phyloP scores from a whole-genome alignment of 2,329 filamentous ascomycete species.

The Ilyonectria destructans region DNA sequence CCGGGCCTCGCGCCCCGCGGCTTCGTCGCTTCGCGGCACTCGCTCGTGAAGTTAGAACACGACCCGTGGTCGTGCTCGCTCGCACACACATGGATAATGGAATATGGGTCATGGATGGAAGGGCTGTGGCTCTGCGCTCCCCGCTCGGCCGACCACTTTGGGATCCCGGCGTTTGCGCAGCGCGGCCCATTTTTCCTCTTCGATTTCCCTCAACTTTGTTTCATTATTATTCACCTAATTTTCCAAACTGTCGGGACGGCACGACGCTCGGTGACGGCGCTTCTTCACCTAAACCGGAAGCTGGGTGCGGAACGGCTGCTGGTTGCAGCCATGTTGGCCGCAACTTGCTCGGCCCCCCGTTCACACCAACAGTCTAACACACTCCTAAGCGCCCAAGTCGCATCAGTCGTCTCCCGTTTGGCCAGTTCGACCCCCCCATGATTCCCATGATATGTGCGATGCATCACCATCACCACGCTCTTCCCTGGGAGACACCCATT shows the following conservation, averaged over 20 bases:
- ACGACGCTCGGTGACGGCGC: slow-evolving; percentile 21
- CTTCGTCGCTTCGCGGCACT: slow-evolving; percentile 1
- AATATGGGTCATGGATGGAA: neutral
- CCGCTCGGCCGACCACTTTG: slow-evolving; percentile 21
- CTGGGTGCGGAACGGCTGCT: slow-evolving; percentile 35
- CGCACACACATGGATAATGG: neutral
- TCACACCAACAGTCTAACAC: slow-evolving; percentile 32
- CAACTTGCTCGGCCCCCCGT: slow-evolving; percentile 32
- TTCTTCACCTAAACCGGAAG: slow-evolving; percentile 38
- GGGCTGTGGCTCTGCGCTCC: neutral
- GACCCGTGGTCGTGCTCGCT: slow-evolving; percentile 2
- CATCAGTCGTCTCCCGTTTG: slow-evolving; percentile 26
- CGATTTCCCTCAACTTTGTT: slow-evolving; percentile 39
- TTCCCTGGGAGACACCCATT: slow-evolving; percentile 22
- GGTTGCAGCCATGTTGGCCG: slow-evolving; percentile 26
- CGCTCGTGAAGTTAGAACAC: slow-evolving; percentile 19
- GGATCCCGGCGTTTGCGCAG: slow-evolving; percentile 18
- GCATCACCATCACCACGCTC: slow-evolving; percentile 23
- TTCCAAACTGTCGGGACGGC: slow-evolving; percentile 41
- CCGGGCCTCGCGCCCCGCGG: slow-evolving; percentile 6
- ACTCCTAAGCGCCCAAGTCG: slow-evolving; percentile 49
- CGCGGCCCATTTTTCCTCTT: slow-evolving; percentile 28
- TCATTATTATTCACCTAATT: slow-evolving; percentile 44
- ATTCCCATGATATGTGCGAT: slow-evolving; percentile 24
- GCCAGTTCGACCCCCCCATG: slow-evolving; percentile 6